Base-by-base conservation (phyloP, 192 early-diverging fungal species). In the Bifiguratus adelaidae region DNA sequence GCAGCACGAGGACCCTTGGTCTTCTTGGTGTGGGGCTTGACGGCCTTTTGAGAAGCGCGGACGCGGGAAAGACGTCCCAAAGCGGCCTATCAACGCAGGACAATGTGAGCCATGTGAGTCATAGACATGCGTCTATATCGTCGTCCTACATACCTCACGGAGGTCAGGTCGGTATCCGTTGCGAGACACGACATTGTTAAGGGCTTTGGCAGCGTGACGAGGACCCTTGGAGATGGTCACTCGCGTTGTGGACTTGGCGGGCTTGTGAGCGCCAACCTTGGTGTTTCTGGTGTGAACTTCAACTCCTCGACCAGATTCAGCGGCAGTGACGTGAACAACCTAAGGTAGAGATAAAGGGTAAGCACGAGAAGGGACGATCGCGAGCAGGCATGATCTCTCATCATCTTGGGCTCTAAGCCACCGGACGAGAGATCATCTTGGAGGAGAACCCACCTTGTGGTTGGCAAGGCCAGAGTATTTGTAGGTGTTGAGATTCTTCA, bases 381-480 rank as follows among this genome's bases (percentile, higher is more conserved):
- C 9, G 41, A 12, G n/a, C n/a, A 8, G 32, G 4, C 13, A 19
- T 38, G 4, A n/a, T 13, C 20, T 47, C 23, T 15, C 21, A 19
- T 8, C 21, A 21, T 58, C 12, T 44, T n/a, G n/a, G n/a, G n/a
- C n/a, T n/a, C n/a, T n/a, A n/a, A n/a, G n/a, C n/a, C n/a, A n/a
- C n/a, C n/a, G n/a, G n/a, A n/a, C n/a, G n/a, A n/a, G n/a, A n/a
- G n/a, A n/a, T n/a, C n/a, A n/a, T n/a, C n/a, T 47, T 29, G 19
- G 3, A 30, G 28, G 7, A 45, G 35, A 33, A 48, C 27, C 18
- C 63, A 80, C 80, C 84, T 86, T 84, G 47, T 66, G 67, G 77
- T 81, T 78, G 50, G 83, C 83, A 60, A 90, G 38, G 44, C 82
- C 84, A 62, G 83, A 81, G 76, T 74, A 82, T 77, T 89, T 89